phyloP scores from a whole-genome alignment of 2,329 filamentous ascomycete genomes.

The Fusarium concolor region DNA sequence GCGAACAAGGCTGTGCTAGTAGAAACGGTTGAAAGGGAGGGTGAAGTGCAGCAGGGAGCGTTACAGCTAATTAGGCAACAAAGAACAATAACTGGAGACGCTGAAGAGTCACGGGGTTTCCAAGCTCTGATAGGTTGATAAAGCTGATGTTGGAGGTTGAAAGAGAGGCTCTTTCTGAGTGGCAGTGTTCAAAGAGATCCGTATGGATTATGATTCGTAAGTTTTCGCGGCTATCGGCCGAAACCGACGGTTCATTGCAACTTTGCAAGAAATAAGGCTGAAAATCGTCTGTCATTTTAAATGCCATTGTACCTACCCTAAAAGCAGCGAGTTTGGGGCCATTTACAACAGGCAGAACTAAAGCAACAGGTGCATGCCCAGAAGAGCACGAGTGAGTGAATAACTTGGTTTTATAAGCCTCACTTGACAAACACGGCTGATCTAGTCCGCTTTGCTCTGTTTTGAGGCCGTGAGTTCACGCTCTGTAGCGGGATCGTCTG shows the following conservation, averaged over 20 bases:
- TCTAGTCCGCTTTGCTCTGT: not conserved
- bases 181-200: slow-evolving; percentile 8
- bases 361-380: slow-evolving; percentile 16
- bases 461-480: slow-evolving; percentile 24
- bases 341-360: slow-evolving; percentile 16
- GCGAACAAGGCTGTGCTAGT: slow-evolving; percentile 22
- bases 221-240: not conserved
- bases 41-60: slow-evolving; percentile 19
- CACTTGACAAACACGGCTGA: not conserved
- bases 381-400: not conserved
- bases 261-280: slow-evolving; percentile 7
- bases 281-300: not conserved
- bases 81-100: slow-evolving; percentile 7
- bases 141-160: not conserved
- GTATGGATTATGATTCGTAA: not conserved
- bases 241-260: not conserved
- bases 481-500: slow-evolving; percentile 20
- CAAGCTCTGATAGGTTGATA: not conserved
- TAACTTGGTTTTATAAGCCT: slow-evolving; percentile 11
- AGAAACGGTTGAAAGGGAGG: slow-evolving; percentile 20
- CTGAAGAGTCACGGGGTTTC: not conserved
- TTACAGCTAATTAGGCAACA: slow-evolving; percentile 27
- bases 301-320: not conserved
- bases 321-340: slow-evolving; percentile 28
- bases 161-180: slow-evolving; percentile 4